Base-by-base conservation (phyloP, 2,329 filamentous ascomycete species). In the Macrophomina phaseolina region DNA sequence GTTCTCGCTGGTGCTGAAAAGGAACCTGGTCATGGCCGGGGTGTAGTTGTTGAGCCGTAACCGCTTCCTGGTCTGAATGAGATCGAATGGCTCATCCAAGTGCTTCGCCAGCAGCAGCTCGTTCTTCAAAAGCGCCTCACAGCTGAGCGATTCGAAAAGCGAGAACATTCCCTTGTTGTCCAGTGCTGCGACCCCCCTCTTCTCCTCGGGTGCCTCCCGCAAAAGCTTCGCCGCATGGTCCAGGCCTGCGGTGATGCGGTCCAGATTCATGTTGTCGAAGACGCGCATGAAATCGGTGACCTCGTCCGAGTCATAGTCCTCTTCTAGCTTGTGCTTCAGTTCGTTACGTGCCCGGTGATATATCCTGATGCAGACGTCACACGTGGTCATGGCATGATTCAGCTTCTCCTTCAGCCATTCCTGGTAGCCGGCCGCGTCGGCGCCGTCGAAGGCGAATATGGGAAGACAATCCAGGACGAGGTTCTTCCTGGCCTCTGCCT, bases 81-180 rank as follows among this genome's bases (percentile, higher is more conserved):
- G 85, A 71, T 87, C 84, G 76, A 98, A 97, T 11, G 96, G 92
- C 71, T 86, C 88, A 75, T 97, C 91, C 75, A 98, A 97, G 70
- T 89, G 84, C 34, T 81, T 72, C 65, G 79, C 75, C 28, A 90
- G 77, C 23, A 85, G 78, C 18, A 80, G 77, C 65, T 87, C 84
- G 69, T 86, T 82, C 28, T 81, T 78, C 68, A 97, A 83, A 75
- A 96, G 93, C 0, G 90, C 85, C 70, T 93, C 88, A 77, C 91
- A 97, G 76, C 93, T 97, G 62, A 98, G 81, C 0, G 91, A 90
- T 77, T 98, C 94, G 73, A 96, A 97, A 36, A 98, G 87, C 11
- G 92, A 90, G 67, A 95, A 86, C 61, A 96, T 86, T 6, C 92
- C 88, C 34, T 86, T 81, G 1, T 85, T 80, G 34, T 86, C 83